phyloP scores from a whole-genome alignment of 208 protist genomes.

The Crithidia bombi region DNA sequence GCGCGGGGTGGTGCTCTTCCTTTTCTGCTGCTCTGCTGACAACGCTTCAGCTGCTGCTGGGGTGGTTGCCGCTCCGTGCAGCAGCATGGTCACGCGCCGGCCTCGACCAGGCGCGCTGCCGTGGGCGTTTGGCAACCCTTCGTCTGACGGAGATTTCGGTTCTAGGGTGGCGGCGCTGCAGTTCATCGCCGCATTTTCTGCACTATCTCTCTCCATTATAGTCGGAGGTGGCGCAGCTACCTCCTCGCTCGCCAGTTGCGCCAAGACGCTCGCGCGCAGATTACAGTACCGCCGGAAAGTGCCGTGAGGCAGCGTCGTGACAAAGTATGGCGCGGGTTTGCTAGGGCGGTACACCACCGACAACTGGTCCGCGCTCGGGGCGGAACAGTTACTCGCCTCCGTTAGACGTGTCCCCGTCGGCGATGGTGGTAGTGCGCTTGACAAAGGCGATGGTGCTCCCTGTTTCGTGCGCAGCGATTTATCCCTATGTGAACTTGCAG shows the following conservation, averaged over 20 bases:
- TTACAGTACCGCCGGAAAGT: conserved; percentile 25
- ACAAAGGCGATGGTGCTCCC: neutral
- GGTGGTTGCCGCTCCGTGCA: conserved; percentile 10
- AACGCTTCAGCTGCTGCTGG: neutral
- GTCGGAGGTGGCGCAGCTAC: neutral
- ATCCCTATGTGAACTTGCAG: too few relatives aligned
- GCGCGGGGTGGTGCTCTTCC: neutral
- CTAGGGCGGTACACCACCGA: conserved; percentile 14
- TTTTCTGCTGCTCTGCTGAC: neutral
- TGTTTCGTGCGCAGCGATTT: neutral
- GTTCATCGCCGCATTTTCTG: neutral
- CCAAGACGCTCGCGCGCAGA: conserved; percentile 20
- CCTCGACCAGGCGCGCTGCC: neutral
- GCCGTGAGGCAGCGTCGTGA: conserved; percentile 30
- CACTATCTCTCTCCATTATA: neutral
- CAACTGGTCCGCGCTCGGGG: neutral
- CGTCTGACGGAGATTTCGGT: neutral
- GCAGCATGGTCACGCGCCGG: conserved; percentile 20
- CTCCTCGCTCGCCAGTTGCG: conserved; percentile 25
- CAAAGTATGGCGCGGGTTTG: conserved; percentile 28
- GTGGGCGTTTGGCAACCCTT: neutral
- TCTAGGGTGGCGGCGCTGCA: neutral
- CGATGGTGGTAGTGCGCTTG: neutral
- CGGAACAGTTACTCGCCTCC: neutral
- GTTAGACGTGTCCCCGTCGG: neutral